Percentiles rank a stretch among this genome's conserved stretches.
Conservation (phyloP, 2,329 filamentous ascomycete genomes). For the Neofusicoccum cordaticola region DNA sequence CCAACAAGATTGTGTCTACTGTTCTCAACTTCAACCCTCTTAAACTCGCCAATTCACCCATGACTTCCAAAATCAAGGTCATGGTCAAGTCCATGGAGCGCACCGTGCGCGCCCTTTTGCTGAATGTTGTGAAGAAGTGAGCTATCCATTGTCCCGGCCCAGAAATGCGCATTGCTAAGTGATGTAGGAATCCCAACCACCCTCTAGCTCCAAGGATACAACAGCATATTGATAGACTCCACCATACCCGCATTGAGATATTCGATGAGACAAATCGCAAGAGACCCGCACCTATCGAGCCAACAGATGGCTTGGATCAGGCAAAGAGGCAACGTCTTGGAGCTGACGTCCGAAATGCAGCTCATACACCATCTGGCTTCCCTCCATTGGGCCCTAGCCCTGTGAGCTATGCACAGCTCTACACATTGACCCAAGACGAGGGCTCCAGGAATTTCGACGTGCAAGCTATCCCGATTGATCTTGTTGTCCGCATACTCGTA, state of each 20-base stretch:
- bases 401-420: constrained; percentile 78
- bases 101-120: constrained; percentile 77
- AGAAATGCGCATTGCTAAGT: neutral
- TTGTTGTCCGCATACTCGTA: constrained; percentile 79
- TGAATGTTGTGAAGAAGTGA: constrained; percentile 78
- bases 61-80: constrained; percentile 77
- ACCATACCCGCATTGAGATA: constrained; percentile 72
- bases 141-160: constrained; percentile 23
- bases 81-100: constrained; percentile 92
- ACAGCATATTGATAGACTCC: constrained; percentile 78
- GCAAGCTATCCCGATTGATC: constrained; percentile 68
- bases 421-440: constrained; percentile 75
- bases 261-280: constrained; percentile 80
- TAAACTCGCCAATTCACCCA: constrained; percentile 70
- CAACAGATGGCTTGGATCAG: constrained; percentile 67
- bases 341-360: constrained; percentile 44
- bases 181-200: constrained; percentile 71
- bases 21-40: constrained; percentile 90
- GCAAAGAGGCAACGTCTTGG: constrained; percentile 78
- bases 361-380: constrained; percentile 52
- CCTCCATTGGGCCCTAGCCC: constrained; percentile 72
- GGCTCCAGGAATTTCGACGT: constrained; percentile 80
- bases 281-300: constrained; percentile 67
- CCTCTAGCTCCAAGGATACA: constrained; percentile 75
- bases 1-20: constrained; percentile 80